These are phyloP conservation scores for Quercus phellos DNA, from an alignment of 331 rosid species.

Conservation along the genomic window DNA sequence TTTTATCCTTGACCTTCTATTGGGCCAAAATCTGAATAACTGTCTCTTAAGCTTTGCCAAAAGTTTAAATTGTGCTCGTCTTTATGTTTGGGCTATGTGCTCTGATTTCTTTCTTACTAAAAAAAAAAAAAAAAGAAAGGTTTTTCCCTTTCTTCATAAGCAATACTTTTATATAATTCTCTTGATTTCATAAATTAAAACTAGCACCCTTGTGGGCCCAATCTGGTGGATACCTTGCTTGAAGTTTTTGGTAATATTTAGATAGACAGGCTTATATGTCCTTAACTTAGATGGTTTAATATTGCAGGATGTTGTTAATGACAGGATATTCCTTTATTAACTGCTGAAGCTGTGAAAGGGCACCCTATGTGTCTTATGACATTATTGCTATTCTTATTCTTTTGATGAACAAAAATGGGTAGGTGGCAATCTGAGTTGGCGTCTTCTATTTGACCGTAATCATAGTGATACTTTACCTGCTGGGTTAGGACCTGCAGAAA, in stretches of 20 bases:
- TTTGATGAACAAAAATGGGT: too few relatives aligned
- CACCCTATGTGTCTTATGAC: slow-evolving; percentile 65
- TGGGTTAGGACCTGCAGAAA: accelerated
- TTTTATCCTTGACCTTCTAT: not conserved
- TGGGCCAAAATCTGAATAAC: not conserved
- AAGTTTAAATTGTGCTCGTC: not conserved
- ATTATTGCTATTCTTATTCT: slow-evolving; percentile 37
- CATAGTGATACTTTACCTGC: too few relatives aligned
- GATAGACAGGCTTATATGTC: not conserved
- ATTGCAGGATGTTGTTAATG: slow-evolving; percentile 69
- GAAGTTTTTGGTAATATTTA: not conserved
- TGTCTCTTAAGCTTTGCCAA: not conserved
- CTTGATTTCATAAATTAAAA: not conserved
- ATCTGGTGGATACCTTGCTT: not conserved
- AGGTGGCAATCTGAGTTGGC: too few relatives aligned
- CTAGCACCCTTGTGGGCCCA: not conserved
- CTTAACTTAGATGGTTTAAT: slow-evolving; percentile 19
- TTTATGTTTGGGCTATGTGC: not conserved
- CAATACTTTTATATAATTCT: too few relatives aligned
- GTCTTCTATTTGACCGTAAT: accelerated
- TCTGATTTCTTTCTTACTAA: not conserved
- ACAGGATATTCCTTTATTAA: slow-evolving; percentile 88
- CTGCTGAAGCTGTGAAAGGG: slow-evolving; percentile 75
- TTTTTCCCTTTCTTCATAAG: too few relatives aligned
- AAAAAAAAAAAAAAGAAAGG: too few relatives aligned